Evolutionary conservation across 345 rosid genomes (phyloP), one percentile per base, ranked within the genome.

Genomic region (Syzygium aqueum): DNA sequence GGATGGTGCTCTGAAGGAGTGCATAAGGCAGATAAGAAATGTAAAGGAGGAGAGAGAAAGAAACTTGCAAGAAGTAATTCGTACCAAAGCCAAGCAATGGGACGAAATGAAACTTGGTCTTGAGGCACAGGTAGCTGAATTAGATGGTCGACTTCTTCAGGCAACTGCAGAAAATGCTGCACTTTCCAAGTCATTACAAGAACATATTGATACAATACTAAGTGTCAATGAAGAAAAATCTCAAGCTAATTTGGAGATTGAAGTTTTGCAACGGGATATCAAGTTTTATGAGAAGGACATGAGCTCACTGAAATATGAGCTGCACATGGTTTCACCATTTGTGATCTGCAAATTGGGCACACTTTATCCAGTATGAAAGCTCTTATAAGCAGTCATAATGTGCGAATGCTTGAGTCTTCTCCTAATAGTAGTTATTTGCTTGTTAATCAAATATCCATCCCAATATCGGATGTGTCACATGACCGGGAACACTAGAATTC

Each of bases 1-100:
- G 85, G 97, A 95, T 89, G 95, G 92, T 88, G 99, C 99, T 77
- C 90, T 96, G 37, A 95, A 94, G 92, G 98, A 96, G 89, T 96
- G 99, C 89, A 93, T 91, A 87, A 92, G 95, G 86, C 97, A 94
- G 91, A 93, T 93, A 88, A 89, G 97, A 87, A 90, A 89, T 89
- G 90, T 95, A 89, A 94, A 95, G 88, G 99, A 95, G 77, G 98
- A 95, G 88, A 92, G 92, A 84, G 98, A 96, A 7, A 91, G 87
- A 87, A 90, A 91, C 86, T 78, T 95, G 65, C 93, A 93, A 56
- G 95, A 95, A 52, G 92, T 91, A 59, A 63, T 94, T 88, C 86
- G 91, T 21, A 88, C 93, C 63, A 94, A 95, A 87, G 90, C 91
- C 27, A 92, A 84, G 89, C 96, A 95, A 49, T 91, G 91, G 89